Conservation (phyloP, 2,329 filamentous ascomycete genomes). For the Niveomyces coronatus region DNA sequence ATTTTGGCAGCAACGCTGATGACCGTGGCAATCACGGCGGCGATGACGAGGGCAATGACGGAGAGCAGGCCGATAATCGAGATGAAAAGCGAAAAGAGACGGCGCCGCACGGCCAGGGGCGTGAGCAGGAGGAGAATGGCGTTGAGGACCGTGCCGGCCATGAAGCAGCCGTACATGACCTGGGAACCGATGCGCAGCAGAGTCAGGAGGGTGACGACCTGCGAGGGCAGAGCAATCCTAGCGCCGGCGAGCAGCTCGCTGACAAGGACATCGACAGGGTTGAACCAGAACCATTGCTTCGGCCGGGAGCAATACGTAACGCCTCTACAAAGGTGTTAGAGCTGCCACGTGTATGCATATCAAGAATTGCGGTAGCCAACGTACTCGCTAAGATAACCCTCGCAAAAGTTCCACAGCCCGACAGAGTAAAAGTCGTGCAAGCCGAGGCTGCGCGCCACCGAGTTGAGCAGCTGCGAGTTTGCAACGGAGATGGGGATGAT, state of each 20-base stretch:
- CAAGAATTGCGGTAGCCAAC: slow-evolving; percentile 14
- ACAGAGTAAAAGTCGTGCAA: slow-evolving; percentile 93
- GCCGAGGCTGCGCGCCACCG: slow-evolving; percentile 74
- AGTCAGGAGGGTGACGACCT: slow-evolving; percentile 62
- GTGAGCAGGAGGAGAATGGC: slow-evolving; percentile 62
- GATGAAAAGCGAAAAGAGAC: slow-evolving; percentile 57
- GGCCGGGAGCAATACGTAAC: slow-evolving; percentile 68
- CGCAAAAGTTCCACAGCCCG: slow-evolving; percentile 85
- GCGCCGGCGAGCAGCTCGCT: slow-evolving; percentile 73
- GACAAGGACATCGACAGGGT: slow-evolving; percentile 73
- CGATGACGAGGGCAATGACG: slow-evolving; percentile 57
- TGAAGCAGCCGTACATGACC: slow-evolving; percentile 85
- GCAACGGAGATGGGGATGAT: slow-evolving; percentile 66
- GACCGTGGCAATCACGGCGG: slow-evolving; percentile 65
- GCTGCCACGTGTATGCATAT: background rate
- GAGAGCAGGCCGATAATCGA: slow-evolving; percentile 57
- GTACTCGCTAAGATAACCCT: slow-evolving; percentile 62
- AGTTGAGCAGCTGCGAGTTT: slow-evolving; percentile 70
- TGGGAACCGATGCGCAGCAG: slow-evolving; percentile 66
- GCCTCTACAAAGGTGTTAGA: slow-evolving; percentile 33
- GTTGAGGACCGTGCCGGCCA: slow-evolving; percentile 58
- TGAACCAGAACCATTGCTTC: slow-evolving; percentile 73
- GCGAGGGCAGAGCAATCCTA: slow-evolving; percentile 66
- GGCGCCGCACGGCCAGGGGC: slow-evolving; percentile 42
- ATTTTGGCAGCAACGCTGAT: slow-evolving; percentile 76